phyloP scores from a whole-genome alignment of 2,329 filamentous ascomycete genomes.

The Clarireedia hainanense region DNA sequence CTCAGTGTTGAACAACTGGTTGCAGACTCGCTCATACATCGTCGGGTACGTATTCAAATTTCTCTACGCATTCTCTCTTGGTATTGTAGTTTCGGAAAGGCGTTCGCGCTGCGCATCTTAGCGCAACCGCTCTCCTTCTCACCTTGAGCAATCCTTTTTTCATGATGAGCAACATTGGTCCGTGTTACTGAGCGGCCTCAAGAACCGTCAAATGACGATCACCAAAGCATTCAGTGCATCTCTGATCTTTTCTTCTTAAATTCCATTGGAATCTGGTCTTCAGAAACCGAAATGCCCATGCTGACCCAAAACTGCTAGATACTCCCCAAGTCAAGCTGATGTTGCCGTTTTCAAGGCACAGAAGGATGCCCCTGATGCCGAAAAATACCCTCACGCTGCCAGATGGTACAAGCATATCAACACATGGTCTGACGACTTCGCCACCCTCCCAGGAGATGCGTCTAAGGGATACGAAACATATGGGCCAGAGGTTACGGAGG shows the following conservation, averaged over 20 bases:
- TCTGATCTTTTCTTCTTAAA: conserved; percentile 48
- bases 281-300: conserved; percentile 10
- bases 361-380: conserved; percentile 63
- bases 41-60: conserved; percentile 57
- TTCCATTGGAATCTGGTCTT: conserved; percentile 11
- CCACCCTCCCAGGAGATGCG: conserved; percentile 81
- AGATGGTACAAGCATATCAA: conserved; percentile 99
- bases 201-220: conserved; percentile 80
- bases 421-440: conserved; percentile 87
- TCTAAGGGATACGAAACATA: conserved; percentile 84
- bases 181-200: conserved; percentile 93
- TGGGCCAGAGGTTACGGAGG: conserved; percentile 72
- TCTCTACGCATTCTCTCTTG: conserved; percentile 13
- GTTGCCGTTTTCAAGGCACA: conserved; percentile 91
- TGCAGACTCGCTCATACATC: conserved; percentile 72
- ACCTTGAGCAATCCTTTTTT: conserved; percentile 24
- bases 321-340: conserved; percentile 80
- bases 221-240: conserved; percentile 66
- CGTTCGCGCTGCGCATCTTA: conserved; percentile 13
- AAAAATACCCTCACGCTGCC: conserved; percentile 88
- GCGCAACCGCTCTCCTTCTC: conserved; percentile 15
- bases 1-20: conserved; percentile 63
- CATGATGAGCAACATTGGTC: conserved; percentile 88
- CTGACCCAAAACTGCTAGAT: conserved; percentile 32
- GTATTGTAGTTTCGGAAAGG: conserved; percentile 9